Base-by-base conservation (phyloP, 2,329 filamentous ascomycete species). In the Ophiocordyceps australis region DNA sequence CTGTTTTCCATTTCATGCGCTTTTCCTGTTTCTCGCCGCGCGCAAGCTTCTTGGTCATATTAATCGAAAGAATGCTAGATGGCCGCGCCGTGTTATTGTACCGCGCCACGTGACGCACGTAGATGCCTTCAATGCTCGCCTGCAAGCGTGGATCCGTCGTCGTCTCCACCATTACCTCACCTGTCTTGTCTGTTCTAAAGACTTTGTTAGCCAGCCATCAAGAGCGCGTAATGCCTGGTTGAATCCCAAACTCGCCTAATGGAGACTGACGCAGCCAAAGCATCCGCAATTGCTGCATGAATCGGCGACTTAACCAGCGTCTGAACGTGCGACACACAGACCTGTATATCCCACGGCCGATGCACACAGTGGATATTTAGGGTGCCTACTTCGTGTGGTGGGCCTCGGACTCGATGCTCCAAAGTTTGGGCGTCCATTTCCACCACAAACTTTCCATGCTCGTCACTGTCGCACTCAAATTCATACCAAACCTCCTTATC, bases 341-440 rank as follows among this genome's bases (percentile, higher is more conserved):
- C 26, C 11, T 44, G 39, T 16, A 50, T 29, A 24, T 49, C 47
- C 47, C 47, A 50, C 1, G 45, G 38, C 8, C 38, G 35, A 5
- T 30, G 31, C 5, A 39, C 29, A 17, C 47, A 50, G 16, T 50
- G 47, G 3, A 50, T 23, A 18, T 37, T 38, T 3, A 42, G 24
- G n/a, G 28, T 19, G 3, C 34, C 35, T 3, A 44, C 10, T 10
- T 44, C 38, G 9, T 36, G 24, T 5, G 10, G 18, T 15, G 25
- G 17, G 3, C 37, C 33, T 16, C 32, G 32, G 19, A 38, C 46
- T 10, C 24, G 24, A 27, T 40, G 35, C 2, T 26, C 16, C 14
- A 42, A 43, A 1, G 31, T 42, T 4, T 37, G 22, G 6, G 42
- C 39, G 14, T 49, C 36, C 2, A 50, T 30, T 13, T 43, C 39